Base-by-base conservation (phyloP, 2,329 filamentous ascomycete species). In the Allantophomopsis cytisporea region DNA sequence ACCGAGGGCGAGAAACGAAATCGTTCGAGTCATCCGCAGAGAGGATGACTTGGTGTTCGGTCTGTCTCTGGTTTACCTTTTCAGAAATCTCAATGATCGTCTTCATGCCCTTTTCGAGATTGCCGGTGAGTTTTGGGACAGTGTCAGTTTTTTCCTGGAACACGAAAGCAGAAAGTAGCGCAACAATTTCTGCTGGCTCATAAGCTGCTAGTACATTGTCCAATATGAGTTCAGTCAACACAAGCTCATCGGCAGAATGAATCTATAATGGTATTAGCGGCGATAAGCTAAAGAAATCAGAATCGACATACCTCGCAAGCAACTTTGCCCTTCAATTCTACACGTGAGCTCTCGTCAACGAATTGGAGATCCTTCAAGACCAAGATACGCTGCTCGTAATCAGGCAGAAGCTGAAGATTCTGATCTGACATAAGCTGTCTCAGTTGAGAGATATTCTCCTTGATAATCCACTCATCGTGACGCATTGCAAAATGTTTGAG, bases 251-350 rank as follows among this genome's bases (percentile, higher is more conserved):
- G 14, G 88, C 88, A 0, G 89, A 95, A 60, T 96, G 91, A 43
- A 98, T 89, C 64, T 72, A 46, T n/a, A 30, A 18, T 7, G 37
- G 7, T 15, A 12, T 42, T 35, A 45, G 48, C 40, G 45, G 31
- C 10, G 20, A 10, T 21, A 33, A 20, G 18, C 41, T 15, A 16
- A 16, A 8, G 13, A 17, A 14, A 17, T 20, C 6, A 51, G 57
- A 20, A 5, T 7, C 7, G 20, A 31, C 20, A 38, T 56, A 71
- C 68, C 61, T 98, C 91, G 62, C 91, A 98, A 4, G 91, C 91
- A 16, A 98, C 91, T 60, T 96, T 96, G 60, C 91, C 91, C 63
- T 98, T 98, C 46, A 98, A 73, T 62, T 93, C 84, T 31, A 98
- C 93, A 16, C 89, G 80, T 4, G 80, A 80, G 35, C 81, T 77